These are phyloP conservation scores for Coniosporium apollinis DNA, from an alignment of 495 filamentous ascomycete genomes.

Conservation along the genomic window DNA sequence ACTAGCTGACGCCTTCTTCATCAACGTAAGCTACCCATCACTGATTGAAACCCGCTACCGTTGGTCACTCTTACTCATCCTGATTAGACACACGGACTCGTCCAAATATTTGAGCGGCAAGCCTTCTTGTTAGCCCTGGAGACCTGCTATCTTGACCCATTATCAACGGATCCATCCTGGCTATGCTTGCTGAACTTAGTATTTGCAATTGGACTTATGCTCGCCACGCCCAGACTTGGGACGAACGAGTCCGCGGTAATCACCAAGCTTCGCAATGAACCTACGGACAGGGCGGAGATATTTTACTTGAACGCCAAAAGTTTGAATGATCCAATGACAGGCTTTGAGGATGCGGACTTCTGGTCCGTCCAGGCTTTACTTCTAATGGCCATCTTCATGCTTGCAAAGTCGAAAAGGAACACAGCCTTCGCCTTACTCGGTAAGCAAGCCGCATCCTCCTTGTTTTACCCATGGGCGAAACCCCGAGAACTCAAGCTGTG, in stretches of 20 bases:
- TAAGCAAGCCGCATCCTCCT: too few species aligned
- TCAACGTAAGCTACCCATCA: constrained; percentile 28
- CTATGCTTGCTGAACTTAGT: constrained; percentile 41
- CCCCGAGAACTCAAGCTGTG: too few species aligned
- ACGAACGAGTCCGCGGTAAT: constrained; percentile 33
- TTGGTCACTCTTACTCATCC: neutral
- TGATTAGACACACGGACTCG: constrained; percentile 35
- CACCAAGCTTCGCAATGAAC: constrained; percentile 28
- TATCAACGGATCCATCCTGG: constrained; percentile 28
- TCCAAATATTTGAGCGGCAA: constrained; percentile 36
- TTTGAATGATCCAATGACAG: constrained; percentile 34
- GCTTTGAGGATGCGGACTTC: constrained; percentile 44
- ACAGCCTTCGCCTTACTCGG: constrained; percentile 42
- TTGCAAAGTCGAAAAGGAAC: constrained; percentile 39
- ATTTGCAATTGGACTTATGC: constrained; percentile 40
- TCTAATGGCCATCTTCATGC: constrained; percentile 44
- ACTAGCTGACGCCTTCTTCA: constrained; percentile 41
- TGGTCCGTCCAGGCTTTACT: constrained; percentile 46
- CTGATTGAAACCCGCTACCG: neutral
- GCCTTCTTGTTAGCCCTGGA: constrained; percentile 33
- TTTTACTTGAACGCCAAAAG: constrained; percentile 42
- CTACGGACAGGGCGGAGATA: constrained; percentile 35
- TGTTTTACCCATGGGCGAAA: too few species aligned
- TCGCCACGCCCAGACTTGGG: constrained; percentile 34
- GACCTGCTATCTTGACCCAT: constrained; percentile 34